phyloP scores from a whole-genome alignment of 169 alveolate species.

The Cryptosporidium sp. region DNA sequence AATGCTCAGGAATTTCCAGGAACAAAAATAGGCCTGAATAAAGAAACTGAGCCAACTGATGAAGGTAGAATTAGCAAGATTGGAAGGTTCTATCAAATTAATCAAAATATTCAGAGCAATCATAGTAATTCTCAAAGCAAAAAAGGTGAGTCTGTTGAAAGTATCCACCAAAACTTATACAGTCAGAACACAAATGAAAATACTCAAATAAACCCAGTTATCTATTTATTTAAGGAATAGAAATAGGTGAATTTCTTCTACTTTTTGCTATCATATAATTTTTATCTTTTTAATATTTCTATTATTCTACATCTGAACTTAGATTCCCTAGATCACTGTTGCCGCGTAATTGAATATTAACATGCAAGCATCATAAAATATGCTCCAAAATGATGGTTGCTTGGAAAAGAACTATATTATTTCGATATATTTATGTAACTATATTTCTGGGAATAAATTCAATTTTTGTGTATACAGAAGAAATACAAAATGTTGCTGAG shows the following conservation, averaged over 20 bases:
- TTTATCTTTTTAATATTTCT: not conserved
- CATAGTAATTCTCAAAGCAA: not conserved
- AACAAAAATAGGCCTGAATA: not conserved
- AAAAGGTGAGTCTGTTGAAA: not conserved
- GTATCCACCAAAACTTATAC: not conserved
- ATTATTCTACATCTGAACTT: not conserved
- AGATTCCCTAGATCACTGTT: constrained; percentile 19
- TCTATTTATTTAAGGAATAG: constrained; percentile 6
- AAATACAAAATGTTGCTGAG: not conserved
- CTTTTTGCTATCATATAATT: not conserved
- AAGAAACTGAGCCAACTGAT: not conserved
- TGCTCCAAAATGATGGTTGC: not conserved
- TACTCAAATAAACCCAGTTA: not conserved
- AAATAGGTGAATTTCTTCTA: not conserved
- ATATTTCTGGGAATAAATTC: not conserved
- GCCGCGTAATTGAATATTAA: constrained; percentile 1
- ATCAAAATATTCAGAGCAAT: not conserved
- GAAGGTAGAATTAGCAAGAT: constrained; percentile 63
- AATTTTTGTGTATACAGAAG: not conserved
- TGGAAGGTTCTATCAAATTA: constrained; percentile 6
- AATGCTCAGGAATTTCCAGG: not conserved
- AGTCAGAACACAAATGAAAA: not conserved
- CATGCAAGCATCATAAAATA: not conserved
- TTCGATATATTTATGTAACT: not conserved
- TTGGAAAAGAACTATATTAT: not conserved